These are phyloP conservation scores for Incumbomyces delicatus DNA, from an alignment of 2,329 filamentous ascomycete species.

Conservation along the genomic window DNA sequence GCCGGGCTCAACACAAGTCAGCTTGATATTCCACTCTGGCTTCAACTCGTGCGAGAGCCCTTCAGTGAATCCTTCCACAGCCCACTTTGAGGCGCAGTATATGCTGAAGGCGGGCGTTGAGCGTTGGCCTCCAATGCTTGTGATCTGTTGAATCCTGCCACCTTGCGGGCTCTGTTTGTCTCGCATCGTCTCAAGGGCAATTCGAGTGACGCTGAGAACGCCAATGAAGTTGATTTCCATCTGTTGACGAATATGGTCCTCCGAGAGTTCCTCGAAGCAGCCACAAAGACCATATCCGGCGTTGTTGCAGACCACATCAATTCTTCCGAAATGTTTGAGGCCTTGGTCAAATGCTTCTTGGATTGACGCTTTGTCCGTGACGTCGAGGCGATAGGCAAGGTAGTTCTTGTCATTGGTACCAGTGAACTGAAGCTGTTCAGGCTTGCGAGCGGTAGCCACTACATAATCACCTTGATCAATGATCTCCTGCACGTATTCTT, in stretches of 20 bases:
- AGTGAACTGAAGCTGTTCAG: slow-evolving; percentile 15
- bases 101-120: slow-evolving; percentile 28
- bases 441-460: slow-evolving; percentile 34
- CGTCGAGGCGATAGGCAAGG: slow-evolving; percentile 43
- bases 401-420: slow-evolving; percentile 30
- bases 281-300: slow-evolving; percentile 49
- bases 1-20: slow-evolving; percentile 22
- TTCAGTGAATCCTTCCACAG: slow-evolving; percentile 40
- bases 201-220: slow-evolving; percentile 41
- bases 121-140: slow-evolving; percentile 41
- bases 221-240: slow-evolving; percentile 55
- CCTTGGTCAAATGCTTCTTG: slow-evolving; percentile 33
- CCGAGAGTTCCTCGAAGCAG: slow-evolving; percentile 43
- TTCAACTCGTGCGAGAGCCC: slow-evolving; percentile 36
- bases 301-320: slow-evolving; percentile 54
- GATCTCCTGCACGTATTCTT: slow-evolving; percentile 30
- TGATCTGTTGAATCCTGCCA: slow-evolving; percentile 47
- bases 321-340: slow-evolving; percentile 41
- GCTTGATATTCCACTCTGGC: slow-evolving; percentile 34
- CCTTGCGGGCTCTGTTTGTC: slow-evolving; percentile 28
- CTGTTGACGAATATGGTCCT: slow-evolving; percentile 41
- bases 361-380: slow-evolving; percentile 36
- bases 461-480: slow-evolving; percentile 31
- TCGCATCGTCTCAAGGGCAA: slow-evolving; percentile 22
- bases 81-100: slow-evolving; percentile 38